Base-by-base conservation (phyloP, 2,329 filamentous ascomycete genomes). In the Fusarium sp. region DNA sequence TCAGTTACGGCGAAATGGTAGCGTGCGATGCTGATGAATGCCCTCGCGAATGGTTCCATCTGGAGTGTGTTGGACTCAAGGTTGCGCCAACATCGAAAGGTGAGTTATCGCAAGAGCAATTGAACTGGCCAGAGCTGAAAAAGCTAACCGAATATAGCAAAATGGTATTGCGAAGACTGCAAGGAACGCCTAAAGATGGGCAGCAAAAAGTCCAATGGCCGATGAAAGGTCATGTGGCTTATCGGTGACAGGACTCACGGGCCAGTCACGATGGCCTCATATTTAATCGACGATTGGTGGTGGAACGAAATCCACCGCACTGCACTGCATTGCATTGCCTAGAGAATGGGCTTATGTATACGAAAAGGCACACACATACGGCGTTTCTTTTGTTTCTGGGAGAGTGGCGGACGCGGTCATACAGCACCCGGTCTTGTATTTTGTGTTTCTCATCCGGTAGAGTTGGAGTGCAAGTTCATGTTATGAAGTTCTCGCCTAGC, bases 1-100 rank as follows among this genome's bases (percentile, higher is more conserved):
- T 94, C 58, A 94, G 91, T 75, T 95, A 94, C 76, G 92, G 92
- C 22, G 92, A 93, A 81, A 95, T 95, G 92, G 91, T 95, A 45
- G 92, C 91, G 4, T 95, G 92, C 76, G 92, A 95, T 77, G 89
- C 89, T 10, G 87, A 91, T 63, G 87, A 88, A 51, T 95, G 92
- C 80, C 86, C 88, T 71, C 86, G 89, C 67, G 92, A 95, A 80
- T 95, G 92, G 92, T 95, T 95, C 83, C 92, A 95, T 84, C 81
- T 96, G 52, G 91, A 90, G 52, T 96, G 93, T 79, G 92, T 94
- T 30, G 93, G 93, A 27, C 81, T 96, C 74, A 92, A 91, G 74
- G 91, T 91, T 63, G 91, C 92, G 55, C 93, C 93, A n/a, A 90
- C 88, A 62, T 89, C 89, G 69, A 93, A 91, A 80, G 88, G 91